Evolutionary conservation across 192 early-diverging fungal species (phyloP).

Genomic region (Backusella australiensis): DNA sequence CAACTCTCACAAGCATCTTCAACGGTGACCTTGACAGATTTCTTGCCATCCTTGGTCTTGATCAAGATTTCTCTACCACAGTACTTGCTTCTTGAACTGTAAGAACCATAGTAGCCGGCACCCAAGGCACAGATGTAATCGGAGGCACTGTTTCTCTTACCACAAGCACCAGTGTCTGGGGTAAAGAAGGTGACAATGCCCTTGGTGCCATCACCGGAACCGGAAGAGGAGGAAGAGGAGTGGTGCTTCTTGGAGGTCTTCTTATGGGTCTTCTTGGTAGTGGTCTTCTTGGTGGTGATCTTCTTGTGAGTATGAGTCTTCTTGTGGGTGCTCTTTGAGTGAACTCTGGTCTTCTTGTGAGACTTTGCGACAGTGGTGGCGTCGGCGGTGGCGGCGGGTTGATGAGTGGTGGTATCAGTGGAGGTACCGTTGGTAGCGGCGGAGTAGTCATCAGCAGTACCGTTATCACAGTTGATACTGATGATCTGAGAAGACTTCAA

Average conservation of each 20-base stretch:
- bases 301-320: neutral
- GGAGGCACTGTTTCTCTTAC: slow-evolving; percentile 14
- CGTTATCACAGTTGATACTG: slow-evolving; percentile 7
- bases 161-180: slow-evolving; percentile 34
- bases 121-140: slow-evolving; percentile 25
- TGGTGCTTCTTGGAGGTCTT: neutral
- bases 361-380: neutral
- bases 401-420: neutral
- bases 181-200: slow-evolving; percentile 26
- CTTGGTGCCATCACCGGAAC: neutral
- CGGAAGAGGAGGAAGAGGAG: neutral
- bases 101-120: slow-evolving; percentile 33
- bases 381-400: neutral
- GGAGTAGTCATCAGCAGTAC: neutral
- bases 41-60: slow-evolving; percentile 30
- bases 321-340: neutral
- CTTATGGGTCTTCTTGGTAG: neutral
- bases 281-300: neutral
- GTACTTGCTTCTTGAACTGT: slow-evolving; percentile 25
- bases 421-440: neutral
- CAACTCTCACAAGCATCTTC: slow-evolving; percentile 47
- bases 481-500: neutral
- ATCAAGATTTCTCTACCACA: slow-evolving; percentile 41
- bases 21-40: slow-evolving; percentile 36
- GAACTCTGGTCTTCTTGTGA: neutral